A percentile compares a stretch with the other conserved stretches of the same genome.
These are phyloP conservation scores for Primulina huaijiensis DNA, from an alignment of 257 asterid species.

Conservation along the genomic window DNA sequence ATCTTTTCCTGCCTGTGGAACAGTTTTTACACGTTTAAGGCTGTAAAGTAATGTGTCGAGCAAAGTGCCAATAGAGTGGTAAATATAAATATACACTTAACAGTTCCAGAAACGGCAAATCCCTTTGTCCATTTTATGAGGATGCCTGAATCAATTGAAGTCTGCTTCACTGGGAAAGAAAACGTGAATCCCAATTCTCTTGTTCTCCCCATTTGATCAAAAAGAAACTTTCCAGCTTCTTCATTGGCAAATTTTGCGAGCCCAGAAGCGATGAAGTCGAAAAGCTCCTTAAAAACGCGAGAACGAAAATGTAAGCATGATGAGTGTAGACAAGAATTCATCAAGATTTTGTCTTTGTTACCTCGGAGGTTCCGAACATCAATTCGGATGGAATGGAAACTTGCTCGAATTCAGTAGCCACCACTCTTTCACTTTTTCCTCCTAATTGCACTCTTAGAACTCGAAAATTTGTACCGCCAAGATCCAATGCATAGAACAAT, in stretches of 20 bases:
- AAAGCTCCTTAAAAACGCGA: conserved; percentile 49
- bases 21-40: not conserved
- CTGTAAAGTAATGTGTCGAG: not conserved
- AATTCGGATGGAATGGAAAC: conserved; percentile 61
- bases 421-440: conserved; percentile 62
- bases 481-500: conserved; percentile 74
- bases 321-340: not conserved
- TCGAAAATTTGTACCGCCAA: conserved; percentile 84
- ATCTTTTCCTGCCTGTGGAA: conserved; percentile 66
- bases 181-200: conserved; percentile 79
- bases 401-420: conserved; percentile 65
- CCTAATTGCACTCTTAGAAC: conserved; percentile 78
- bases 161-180: conserved; percentile 80
- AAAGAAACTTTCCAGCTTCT: conserved; percentile 53
- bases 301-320: not conserved
- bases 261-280: conserved; percentile 79
- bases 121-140: conserved; percentile 85
- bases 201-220: conserved; percentile 37
- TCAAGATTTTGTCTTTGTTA: conserved; percentile 21
- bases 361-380: conserved; percentile 67
- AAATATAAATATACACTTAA: conserved; percentile 34
- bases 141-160: conserved; percentile 67
- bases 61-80: not conserved
- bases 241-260: conserved; percentile 50
- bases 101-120: conserved; percentile 71